Evolutionary conservation across 805 yeast species (phyloP).

Genomic region (Candida fluviatilis): DNA sequence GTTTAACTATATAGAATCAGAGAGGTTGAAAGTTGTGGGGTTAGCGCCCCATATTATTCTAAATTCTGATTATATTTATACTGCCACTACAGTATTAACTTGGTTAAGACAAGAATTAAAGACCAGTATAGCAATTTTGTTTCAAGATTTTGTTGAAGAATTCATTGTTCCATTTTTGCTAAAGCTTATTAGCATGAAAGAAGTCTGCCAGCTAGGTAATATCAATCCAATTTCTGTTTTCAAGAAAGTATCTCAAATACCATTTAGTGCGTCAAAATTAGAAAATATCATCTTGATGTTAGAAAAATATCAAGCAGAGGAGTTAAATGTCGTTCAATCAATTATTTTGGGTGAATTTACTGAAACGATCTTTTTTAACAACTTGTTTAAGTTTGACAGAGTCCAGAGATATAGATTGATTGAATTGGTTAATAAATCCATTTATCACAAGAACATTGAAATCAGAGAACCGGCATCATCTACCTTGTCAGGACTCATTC

Average conservation of each 20-base stretch:
- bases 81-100: constrained; percentile 59
- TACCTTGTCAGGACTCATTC: constrained; percentile 77
- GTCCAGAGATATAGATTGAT: constrained; percentile 49
- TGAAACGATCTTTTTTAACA: constrained; percentile 67
- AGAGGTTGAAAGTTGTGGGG: constrained; percentile 32
- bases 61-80: constrained; percentile 57
- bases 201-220: constrained; percentile 70
- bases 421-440: constrained; percentile 45
- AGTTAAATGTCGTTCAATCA: constrained; percentile 45
- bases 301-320: constrained; percentile 26
- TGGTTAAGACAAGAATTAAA: constrained; percentile 54
- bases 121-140: constrained; percentile 49
- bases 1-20: constrained; percentile 42
- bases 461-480: constrained; percentile 70
- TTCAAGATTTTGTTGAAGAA: constrained; percentile 46
- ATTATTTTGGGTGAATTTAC: constrained; percentile 63
- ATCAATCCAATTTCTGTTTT: constrained; percentile 49
- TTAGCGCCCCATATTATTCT: constrained; percentile 52
- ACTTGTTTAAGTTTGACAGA: constrained; percentile 50
- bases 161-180: constrained; percentile 68
- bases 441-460: constrained; percentile 64
- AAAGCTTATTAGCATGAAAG: constrained; percentile 62
- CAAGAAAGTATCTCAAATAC: constrained; percentile 42
- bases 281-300: constrained; percentile 34
- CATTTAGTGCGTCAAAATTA: constrained; percentile 19